Conservation (phyloP, 768 basidiomycete genomes). For the Lentinula guzmanii region DNA sequence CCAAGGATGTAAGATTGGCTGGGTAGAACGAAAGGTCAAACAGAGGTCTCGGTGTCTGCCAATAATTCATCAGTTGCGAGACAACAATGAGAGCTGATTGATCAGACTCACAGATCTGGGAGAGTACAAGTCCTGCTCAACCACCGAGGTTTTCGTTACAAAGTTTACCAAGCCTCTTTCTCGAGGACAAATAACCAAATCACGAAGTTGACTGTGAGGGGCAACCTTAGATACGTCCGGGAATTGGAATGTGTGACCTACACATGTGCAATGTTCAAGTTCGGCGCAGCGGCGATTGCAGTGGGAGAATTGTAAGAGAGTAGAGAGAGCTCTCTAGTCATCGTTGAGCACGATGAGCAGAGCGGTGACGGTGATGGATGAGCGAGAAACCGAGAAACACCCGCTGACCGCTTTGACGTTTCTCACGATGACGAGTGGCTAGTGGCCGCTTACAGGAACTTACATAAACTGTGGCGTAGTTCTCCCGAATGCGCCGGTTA, state of each 20-base stretch:
- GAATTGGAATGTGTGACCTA: constrained; percentile 22
- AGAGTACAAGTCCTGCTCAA: constrained; percentile 53
- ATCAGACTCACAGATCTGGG: constrained; percentile 37
- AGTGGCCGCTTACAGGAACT: background rate
- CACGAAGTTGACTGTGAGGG: constrained; percentile 60
- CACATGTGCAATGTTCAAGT: constrained; percentile 57
- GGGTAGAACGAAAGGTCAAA: constrained; percentile 53
- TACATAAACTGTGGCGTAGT: background rate
- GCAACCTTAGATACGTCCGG: constrained; percentile 7
- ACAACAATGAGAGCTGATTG: constrained; percentile 9
- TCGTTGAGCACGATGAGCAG: constrained; percentile 17
- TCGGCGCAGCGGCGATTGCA: constrained; percentile 31
- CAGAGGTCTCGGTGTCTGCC: constrained; percentile 40
- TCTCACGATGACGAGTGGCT: background rate
- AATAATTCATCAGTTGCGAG: constrained; percentile 14
- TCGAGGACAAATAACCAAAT: constrained; percentile 70
- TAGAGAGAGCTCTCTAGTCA: constrained; percentile 43
- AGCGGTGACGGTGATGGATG: background rate
- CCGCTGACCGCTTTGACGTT: background rate
- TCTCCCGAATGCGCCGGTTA: background rate
- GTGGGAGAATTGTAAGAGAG: constrained; percentile 39
- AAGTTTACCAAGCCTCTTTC: constrained; percentile 63
- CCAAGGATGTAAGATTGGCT: constrained; percentile 57
- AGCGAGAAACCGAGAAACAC: background rate
- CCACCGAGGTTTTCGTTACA: constrained; percentile 43